Base-by-base conservation (phyloP, 2,329 filamentous ascomycete genomes). In the Cytospora leucostoma region DNA sequence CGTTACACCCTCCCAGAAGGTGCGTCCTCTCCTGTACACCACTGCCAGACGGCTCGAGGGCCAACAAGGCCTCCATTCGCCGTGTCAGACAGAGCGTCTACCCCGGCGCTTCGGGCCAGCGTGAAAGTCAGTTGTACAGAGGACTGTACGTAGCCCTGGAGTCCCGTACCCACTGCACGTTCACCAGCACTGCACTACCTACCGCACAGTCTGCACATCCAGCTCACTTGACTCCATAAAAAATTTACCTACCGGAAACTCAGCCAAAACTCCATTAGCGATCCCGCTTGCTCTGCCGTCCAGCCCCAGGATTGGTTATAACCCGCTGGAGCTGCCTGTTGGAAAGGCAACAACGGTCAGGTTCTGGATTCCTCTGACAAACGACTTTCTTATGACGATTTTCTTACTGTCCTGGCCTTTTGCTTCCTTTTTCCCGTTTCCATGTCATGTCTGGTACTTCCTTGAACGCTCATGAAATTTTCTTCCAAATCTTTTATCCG, bases 321-420 rank as follows among this genome's bases (percentile, higher is more conserved):
- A 57, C 53, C 59, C 47, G 53, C 65, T 62, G 62, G 62, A 59
- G 65, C 65, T 66, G 62, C 59, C 62, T 65, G 65, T 66, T 66
- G 65, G 62, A 60, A 62, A 56, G 65, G 65, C 65, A 65, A 66
- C 65, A 56, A 52, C 44, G 62, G 52, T 37, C 40, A 44, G 65
- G 51, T 44, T 60, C 56, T 65, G 53, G 64, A 51, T 55, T 65
- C 59, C 51, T 65, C 47, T 59, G 62, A 65, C 63, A 57, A 58
- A 64, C 65, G 54, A 57, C 59, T 59, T 66, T 51, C 47, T 60
- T 27, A 63, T 47, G 65, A 62, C 62, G 40, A 62, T 62, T 66
- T 65, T 59, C 59, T 59, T 65, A 51, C 65, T 62, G 59, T 62
- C 53, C 61, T 59, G 37, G 35, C 60, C 60, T 52, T 27, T 38